Evolutionary conservation across 139 green algal genomes (phyloP), one percentile per base, ranked within the genome.

Genomic region (Chlamydomonas schloesseri): DNA sequence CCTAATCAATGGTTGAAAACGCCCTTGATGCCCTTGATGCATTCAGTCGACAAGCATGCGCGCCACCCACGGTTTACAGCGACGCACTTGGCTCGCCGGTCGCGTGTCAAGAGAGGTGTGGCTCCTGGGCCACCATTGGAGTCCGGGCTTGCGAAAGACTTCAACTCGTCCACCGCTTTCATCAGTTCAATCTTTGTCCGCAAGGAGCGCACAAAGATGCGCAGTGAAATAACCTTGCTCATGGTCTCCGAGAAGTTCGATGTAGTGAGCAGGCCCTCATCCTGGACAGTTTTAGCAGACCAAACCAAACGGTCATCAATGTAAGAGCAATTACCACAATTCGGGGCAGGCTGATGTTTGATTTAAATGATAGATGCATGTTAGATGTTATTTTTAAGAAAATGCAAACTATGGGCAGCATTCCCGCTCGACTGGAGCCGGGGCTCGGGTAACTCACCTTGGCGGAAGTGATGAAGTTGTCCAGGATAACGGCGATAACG

Each of bases 401-500:
- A 65, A n/a, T n/a, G n/a, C n/a, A n/a, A n/a, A n/a, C n/a, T n/a
- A n/a, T n/a, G n/a, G n/a, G n/a, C n/a, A n/a, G n/a, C n/a, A n/a
- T n/a, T n/a, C n/a, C n/a, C n/a, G n/a, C n/a, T n/a, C n/a, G n/a
- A n/a, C 4, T 15, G 53, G 53, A 13, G 53, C 13, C 53, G 53
- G 53, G 53, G 53, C 53, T 13, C 13, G 15, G 53, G 53, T 57
- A 3, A 18, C 57, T 26, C 21, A 83, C 76, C 76, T 83, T 65
- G 75, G 84, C 84, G 6, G 28, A 60, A 28, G 37, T 55, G 23
- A 89, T 80, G 79, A 95, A 94, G 70, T 95, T 93, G 73, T 93
- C 92, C 53, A 95, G 73, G 58, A 95, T 92, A 53, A 95, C 90
- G 23, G 87, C 91, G 67, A 96, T 94, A 17, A 96, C 90, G 46